These are phyloP conservation scores for Boeremia exigua DNA, from an alignment of 2,329 filamentous ascomycete genomes.

Conservation along the genomic window DNA sequence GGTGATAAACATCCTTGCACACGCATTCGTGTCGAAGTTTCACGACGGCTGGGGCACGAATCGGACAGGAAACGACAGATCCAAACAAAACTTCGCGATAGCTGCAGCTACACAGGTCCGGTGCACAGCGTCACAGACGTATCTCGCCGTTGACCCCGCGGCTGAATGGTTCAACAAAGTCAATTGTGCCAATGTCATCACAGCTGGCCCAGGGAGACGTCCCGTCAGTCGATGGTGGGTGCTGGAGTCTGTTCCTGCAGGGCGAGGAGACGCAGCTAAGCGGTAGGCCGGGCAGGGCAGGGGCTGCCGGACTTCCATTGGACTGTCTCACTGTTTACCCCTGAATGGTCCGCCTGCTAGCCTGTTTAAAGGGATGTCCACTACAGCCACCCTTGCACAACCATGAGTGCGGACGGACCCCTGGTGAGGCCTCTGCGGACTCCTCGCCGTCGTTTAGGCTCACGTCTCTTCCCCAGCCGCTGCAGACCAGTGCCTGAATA, in stretches of 20 bases:
- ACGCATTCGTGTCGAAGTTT: conserved; percentile 28
- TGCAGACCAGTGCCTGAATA: conserved; percentile 37
- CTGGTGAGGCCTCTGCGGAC: conserved; percentile 26
- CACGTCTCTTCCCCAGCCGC: conserved; percentile 37
- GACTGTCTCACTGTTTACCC: conserved; percentile 27
- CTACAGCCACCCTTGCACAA: conserved; percentile 34
- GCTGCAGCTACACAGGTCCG: neutral
- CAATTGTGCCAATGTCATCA: conserved; percentile 1
- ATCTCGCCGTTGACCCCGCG: neutral
- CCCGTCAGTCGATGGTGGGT: conserved; percentile 9
- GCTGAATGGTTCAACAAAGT: neutral
- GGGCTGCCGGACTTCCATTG: conserved; percentile 22
- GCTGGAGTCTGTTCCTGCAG: conserved; percentile 24
- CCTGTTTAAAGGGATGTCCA: conserved; percentile 26
- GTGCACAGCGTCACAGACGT: no score
- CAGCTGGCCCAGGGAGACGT: conserved; percentile 9
- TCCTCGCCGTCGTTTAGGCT: conserved; percentile 33
- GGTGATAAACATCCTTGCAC: conserved; percentile 31
- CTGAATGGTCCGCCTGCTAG: conserved; percentile 32
- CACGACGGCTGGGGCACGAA: conserved; percentile 20
- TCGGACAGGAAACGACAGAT: conserved; percentile 1
- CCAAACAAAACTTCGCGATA: neutral
- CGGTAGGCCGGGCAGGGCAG: conserved; percentile 19
- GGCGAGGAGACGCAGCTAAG: conserved; percentile 25
- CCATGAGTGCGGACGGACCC: conserved; percentile 28